These are phyloP conservation scores for Paragyromitra xinjiangensis DNA, from an alignment of 495 filamentous ascomycete genomes.

Conservation along the genomic window DNA sequence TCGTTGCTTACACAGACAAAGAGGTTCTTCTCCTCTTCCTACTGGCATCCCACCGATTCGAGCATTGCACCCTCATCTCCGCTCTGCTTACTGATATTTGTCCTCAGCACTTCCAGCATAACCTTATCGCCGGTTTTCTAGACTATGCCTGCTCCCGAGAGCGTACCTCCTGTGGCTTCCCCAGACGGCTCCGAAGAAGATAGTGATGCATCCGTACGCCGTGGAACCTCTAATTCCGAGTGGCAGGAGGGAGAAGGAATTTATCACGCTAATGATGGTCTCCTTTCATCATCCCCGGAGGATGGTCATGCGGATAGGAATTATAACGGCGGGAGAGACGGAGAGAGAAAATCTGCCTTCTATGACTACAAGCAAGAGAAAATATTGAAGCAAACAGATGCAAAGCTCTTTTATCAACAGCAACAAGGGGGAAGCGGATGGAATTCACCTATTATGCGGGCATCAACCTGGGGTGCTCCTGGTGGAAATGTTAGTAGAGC, in stretches of 20 bases:
- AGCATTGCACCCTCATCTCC: slow-evolving; percentile 5
- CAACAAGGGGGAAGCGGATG: slow-evolving; percentile 67
- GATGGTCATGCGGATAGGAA: slow-evolving; percentile 47
- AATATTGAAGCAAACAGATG: slow-evolving; percentile 86
- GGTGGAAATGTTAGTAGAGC: slow-evolving; percentile 59
- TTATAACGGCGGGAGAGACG: slow-evolving; percentile 51
- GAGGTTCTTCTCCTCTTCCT: not conserved
- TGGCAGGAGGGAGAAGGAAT: slow-evolving; percentile 34
- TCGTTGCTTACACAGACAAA: not conserved
- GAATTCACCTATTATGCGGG: slow-evolving; percentile 64
- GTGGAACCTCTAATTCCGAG: slow-evolving; percentile 28
- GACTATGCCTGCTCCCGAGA: slow-evolving; percentile 45
- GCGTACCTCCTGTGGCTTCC: slow-evolving; percentile 33
- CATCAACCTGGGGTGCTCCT: slow-evolving; percentile 61
- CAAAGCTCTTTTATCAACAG: slow-evolving; percentile 94
- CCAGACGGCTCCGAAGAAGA: slow-evolving; percentile 39
- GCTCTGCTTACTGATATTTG: slow-evolving; percentile 2
- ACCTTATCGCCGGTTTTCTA: not conserved
- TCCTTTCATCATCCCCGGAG: slow-evolving; percentile 44
- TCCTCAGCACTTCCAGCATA: not conserved
- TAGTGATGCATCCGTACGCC: slow-evolving; percentile 19
- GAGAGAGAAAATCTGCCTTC: slow-evolving; percentile 56
- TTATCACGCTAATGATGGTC: slow-evolving; percentile 28
- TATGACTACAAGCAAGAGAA: slow-evolving; percentile 69
- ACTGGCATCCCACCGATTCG: slow-evolving; percentile 8